Percentiles rank a stretch among this genome's conserved stretches.
These are phyloP conservation scores for Phoma sp. DNA, from an alignment of 2,329 filamentous ascomycete genomes.

Conservation along the genomic window DNA sequence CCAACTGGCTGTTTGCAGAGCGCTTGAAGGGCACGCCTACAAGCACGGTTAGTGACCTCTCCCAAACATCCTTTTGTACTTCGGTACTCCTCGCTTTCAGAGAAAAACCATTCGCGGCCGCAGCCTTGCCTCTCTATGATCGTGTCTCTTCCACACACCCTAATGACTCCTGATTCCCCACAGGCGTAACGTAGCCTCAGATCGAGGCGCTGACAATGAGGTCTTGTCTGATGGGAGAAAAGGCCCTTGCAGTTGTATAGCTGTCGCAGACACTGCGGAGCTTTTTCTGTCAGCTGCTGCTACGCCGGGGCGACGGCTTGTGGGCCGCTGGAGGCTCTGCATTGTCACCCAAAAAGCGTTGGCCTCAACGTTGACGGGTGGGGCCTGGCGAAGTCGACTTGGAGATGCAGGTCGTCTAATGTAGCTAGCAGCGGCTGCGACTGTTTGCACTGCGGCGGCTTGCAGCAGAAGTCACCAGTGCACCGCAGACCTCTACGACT, in stretches of 20 bases:
- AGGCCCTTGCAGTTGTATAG: conserved; percentile 37
- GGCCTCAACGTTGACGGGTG: conserved; percentile 18
- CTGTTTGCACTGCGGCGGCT: conserved; percentile 30
- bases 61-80: conserved; percentile 23
- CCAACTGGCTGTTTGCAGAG: conserved; percentile 30
- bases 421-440: conserved; percentile 28
- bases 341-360: conserved; percentile 22
- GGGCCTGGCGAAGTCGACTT: conserved; percentile 20
- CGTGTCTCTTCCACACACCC: background rate
- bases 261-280: conserved; percentile 21
- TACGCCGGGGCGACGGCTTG: conserved; percentile 22
- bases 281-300: conserved; percentile 10
- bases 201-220: background rate
- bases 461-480: conserved; percentile 34
- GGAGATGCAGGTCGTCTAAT: conserved; percentile 23
- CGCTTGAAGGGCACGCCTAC: conserved; percentile 16
- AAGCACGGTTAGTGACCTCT: conserved; percentile 25
- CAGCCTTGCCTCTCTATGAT: conserved; percentile 3
- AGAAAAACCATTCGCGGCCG: conserved; percentile 14
- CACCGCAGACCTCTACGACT: conserved; percentile 26
- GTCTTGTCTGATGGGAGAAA: conserved; percentile 19
- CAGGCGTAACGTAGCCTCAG: conserved; percentile 23
- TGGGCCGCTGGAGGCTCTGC: conserved; percentile 20
- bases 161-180: conserved; percentile 20
- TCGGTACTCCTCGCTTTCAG: conserved; percentile 16